phyloP scores from a whole-genome alignment of 805 yeast species.

The Nakazawaea siamensis region DNA sequence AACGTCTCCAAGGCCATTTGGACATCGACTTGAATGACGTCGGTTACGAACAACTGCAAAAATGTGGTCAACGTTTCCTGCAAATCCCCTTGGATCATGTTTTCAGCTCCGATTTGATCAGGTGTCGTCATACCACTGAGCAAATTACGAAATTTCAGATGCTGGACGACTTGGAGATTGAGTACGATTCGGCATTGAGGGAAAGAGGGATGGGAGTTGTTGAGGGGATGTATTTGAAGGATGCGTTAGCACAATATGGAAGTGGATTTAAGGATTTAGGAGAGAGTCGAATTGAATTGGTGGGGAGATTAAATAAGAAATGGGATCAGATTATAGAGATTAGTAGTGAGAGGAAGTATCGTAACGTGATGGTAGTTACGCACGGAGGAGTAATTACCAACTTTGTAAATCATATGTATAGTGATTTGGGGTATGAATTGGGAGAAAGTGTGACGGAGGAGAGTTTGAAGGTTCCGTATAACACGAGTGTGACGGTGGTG shows the following conservation, averaged over 20 bases:
- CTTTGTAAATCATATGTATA: constrained; percentile 41
- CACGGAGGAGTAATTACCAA: constrained; percentile 80
- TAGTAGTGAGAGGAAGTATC: constrained; percentile 23
- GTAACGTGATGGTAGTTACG: constrained; percentile 55
- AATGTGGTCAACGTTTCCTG: constrained; percentile 39
- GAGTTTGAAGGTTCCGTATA: constrained; percentile 53
- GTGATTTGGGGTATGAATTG: constrained; percentile 28
- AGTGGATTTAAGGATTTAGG: constrained; percentile 56
- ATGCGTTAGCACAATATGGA: constrained; percentile 56
- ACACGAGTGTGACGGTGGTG: constrained; percentile 65
- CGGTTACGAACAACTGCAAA: constrained; percentile 54
- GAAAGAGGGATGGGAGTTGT: constrained; percentile 76
- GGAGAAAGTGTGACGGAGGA: constrained; percentile 28
- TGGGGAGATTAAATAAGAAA: constrained; percentile 38
- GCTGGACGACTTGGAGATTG: constrained; percentile 15
- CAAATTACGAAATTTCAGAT: constrained; percentile 27
- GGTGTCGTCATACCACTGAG: constrained; percentile 55
- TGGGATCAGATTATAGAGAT: constrained; percentile 35
- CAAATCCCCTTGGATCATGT: constrained; percentile 34
- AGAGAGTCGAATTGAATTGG: constrained; percentile 41
- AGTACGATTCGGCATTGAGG: constrained; percentile 39
- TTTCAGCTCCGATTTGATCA: constrained; percentile 41
- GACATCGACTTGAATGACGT: constrained; percentile 55
- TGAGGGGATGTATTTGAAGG: constrained; percentile 64
- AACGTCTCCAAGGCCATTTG: constrained; percentile 72